Percentiles rank a stretch among this genome's conserved stretches.
Evolutionary conservation across 2,329 filamentous ascomycete genomes (phyloP).

Genomic region (Aureobasidium sp.): DNA sequence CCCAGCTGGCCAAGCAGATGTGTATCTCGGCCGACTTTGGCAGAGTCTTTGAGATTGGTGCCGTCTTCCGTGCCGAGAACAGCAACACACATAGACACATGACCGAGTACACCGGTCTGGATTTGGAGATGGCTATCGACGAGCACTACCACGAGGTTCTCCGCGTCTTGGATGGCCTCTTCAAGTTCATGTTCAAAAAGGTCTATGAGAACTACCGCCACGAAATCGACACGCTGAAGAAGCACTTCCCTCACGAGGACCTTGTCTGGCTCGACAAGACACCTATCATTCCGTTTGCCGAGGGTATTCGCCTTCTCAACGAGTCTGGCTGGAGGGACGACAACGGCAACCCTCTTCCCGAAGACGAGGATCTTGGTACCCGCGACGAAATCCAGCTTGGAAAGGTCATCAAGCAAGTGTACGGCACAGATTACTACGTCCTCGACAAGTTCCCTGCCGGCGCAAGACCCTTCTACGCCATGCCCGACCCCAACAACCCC

Average conservation of each 20-base stretch:
- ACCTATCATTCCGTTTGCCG: slow-evolving; percentile 69
- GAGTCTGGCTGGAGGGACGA: slow-evolving; percentile 71
- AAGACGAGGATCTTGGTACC: slow-evolving; percentile 75
- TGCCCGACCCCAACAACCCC: slow-evolving; percentile 67
- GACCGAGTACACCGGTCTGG: slow-evolving; percentile 89
- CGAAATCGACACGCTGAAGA: slow-evolving; percentile 73
- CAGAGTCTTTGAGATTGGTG: slow-evolving; percentile 80
- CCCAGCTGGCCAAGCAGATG: slow-evolving; percentile 91
- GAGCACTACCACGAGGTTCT: slow-evolving; percentile 87
- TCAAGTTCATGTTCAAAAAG: slow-evolving; percentile 71
- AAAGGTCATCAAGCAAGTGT: slow-evolving; percentile 77
- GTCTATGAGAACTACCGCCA: slow-evolving; percentile 61
- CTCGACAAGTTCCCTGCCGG: slow-evolving; percentile 85
- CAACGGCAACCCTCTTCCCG: slow-evolving; percentile 61
- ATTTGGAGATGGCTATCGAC: slow-evolving; percentile 87
- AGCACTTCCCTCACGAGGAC: slow-evolving; percentile 79
- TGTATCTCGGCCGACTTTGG: slow-evolving; percentile 82
- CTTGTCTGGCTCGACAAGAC: slow-evolving; percentile 83
- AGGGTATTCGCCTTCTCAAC: slow-evolving; percentile 74
- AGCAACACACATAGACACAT: slow-evolving; percentile 91
- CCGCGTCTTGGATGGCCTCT: slow-evolving; percentile 65
- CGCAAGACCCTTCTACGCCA: slow-evolving; percentile 85
- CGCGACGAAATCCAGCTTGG: slow-evolving; percentile 82
- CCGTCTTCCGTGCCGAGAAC: slow-evolving; percentile 90
- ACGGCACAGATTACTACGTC: slow-evolving; percentile 84